Evolutionary conservation across 768 basidiomycete species (phyloP).

Genomic region (Fomitopsis pulvina): DNA sequence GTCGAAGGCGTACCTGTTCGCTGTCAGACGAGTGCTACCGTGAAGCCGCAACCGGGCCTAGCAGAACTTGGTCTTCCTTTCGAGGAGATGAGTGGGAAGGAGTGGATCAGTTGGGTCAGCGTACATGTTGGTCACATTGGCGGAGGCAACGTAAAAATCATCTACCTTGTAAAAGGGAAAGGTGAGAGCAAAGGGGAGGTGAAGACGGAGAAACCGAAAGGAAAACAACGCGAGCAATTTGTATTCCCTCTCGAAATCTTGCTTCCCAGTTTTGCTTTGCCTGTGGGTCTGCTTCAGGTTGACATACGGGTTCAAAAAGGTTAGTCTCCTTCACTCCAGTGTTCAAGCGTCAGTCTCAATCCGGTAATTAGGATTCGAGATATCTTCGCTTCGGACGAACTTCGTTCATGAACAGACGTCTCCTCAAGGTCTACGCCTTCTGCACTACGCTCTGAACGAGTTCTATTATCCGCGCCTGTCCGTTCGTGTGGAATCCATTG

Average conservation of each 20-base stretch:
- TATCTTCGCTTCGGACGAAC: constrained; percentile 45
- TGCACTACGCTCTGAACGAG: constrained; percentile 50
- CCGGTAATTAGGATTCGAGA: constrained; percentile 31
- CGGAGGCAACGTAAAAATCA: constrained; percentile 49
- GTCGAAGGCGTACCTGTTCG: constrained; percentile 60
- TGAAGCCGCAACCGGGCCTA: constrained; percentile 28
- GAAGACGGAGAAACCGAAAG: constrained; percentile 30
- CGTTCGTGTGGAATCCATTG: constrained; percentile 20
- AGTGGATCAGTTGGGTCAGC: constrained; percentile 63
- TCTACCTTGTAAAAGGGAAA: constrained; percentile 50
- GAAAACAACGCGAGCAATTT: constrained; percentile 24
- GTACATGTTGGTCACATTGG: constrained; percentile 46
- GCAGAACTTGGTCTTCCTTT: constrained; percentile 34
- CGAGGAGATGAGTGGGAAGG: constrained; percentile 47
- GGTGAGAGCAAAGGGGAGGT: constrained; percentile 3
- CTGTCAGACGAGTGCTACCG: constrained; percentile 43
- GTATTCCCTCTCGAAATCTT: constrained; percentile 36
- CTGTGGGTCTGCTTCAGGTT: constrained; percentile 61
- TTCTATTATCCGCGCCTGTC: constrained; percentile 53
- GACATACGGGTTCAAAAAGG: constrained; percentile 47
- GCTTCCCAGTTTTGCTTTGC: constrained; percentile 68
- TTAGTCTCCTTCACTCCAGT: constrained; percentile 24
- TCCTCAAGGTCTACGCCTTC: constrained; percentile 37
- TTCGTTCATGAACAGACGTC: constrained; percentile 42
- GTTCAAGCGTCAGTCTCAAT: background rate